These are phyloP conservation scores for Eremothecium coryli DNA, from an alignment of 1,139 yeast genomes.

Conservation along the genomic window DNA sequence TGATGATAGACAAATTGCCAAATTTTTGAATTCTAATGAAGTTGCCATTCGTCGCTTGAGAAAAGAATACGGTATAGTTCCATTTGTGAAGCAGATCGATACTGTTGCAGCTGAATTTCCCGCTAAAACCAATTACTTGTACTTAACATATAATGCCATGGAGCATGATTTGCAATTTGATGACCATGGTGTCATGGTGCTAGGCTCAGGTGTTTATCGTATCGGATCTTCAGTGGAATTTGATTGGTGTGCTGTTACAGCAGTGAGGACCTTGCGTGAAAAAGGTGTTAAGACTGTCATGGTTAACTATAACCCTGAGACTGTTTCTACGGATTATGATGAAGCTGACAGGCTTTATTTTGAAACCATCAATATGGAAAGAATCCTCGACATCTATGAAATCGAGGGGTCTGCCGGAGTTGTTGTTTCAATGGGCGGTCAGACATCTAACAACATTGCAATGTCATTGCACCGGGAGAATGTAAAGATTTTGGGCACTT, in stretches of 20 bases:
- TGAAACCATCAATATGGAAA: slow-evolving; percentile 89
- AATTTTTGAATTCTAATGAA: slow-evolving; percentile 82
- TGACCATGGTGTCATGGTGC: slow-evolving; percentile 81
- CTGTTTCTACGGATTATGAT: slow-evolving; percentile 96
- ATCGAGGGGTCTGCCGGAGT: slow-evolving; percentile 88
- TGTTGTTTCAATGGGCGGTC: slow-evolving; percentile 98
- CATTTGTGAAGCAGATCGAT: slow-evolving; percentile 95
- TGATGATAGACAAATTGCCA: slow-evolving; percentile 94
- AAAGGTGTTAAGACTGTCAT: slow-evolving; percentile 84
- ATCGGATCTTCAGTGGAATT: slow-evolving; percentile 92
- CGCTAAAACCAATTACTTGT: slow-evolving; percentile 88
- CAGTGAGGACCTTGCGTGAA: slow-evolving; percentile 88
- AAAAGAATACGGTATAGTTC: slow-evolving; percentile 78
- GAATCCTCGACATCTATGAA: slow-evolving; percentile 93
- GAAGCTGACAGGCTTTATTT: slow-evolving; percentile 97
- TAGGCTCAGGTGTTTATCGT: slow-evolving; percentile 92
- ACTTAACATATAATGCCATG: slow-evolving; percentile 92
- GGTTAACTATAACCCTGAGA: slow-evolving; percentile 98
- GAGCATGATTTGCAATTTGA: slow-evolving; percentile 76
- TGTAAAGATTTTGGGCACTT: slow-evolving; percentile 91
- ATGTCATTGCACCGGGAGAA: slow-evolving; percentile 87
- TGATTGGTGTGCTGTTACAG: slow-evolving; percentile 95
- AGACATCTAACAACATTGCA: slow-evolving; percentile 95
- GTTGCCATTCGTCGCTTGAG: slow-evolving; percentile 87
- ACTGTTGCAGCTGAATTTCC: slow-evolving; percentile 99